A percentile compares a stretch with the other conserved stretches of the same genome.
Conservation (phyloP, 2,329 filamentous ascomycete genomes). For the Phyllosticta citrichinensis region DNA sequence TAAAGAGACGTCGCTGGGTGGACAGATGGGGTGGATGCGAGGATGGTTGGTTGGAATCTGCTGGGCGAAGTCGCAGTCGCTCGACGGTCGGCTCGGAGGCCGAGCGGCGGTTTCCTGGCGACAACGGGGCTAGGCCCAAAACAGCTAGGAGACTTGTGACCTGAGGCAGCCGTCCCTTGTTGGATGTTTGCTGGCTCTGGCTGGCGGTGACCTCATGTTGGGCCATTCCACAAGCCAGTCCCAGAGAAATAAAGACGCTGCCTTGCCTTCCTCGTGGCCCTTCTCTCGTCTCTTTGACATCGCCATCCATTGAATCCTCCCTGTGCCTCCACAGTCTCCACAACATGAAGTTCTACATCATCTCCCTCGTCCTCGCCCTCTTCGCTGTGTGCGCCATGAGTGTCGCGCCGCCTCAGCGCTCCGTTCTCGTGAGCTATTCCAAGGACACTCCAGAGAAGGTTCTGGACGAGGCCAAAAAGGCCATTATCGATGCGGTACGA, state of each 20-base stretch:
- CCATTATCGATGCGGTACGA: slow-evolving; percentile 54
- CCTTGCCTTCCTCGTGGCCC: neutral
- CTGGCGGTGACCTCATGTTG: neutral
- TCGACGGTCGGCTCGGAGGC: neutral
- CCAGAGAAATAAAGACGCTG: neutral
- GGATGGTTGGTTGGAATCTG: no score
- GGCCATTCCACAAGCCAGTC: neutral
- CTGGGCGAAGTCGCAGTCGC: no score
- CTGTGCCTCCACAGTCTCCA: neutral
- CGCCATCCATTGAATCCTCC: neutral
- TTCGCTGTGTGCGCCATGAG: slow-evolving; percentile 54
- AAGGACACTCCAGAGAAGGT: slow-evolving; percentile 57
- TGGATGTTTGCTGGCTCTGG: neutral
- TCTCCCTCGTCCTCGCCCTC: slow-evolving; percentile 48
- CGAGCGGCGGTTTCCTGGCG: slow-evolving; percentile 1
- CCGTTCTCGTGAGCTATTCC: slow-evolving; percentile 70
- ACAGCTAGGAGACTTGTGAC: neutral
- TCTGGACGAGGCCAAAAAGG: slow-evolving; percentile 60
- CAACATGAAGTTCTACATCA: slow-evolving; percentile 56
- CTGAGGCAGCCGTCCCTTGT: neutral
- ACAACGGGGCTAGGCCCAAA: neutral
- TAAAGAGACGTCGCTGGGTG: neutral
- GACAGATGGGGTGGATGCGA: neutral
- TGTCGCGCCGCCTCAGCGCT: slow-evolving; percentile 46
- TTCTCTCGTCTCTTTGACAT: neutral